Percentiles rank a stretch among this genome's conserved stretches.
Evolutionary conservation across 2,329 filamentous ascomycete species (phyloP).

Genomic region (Fulvia fulva): DNA sequence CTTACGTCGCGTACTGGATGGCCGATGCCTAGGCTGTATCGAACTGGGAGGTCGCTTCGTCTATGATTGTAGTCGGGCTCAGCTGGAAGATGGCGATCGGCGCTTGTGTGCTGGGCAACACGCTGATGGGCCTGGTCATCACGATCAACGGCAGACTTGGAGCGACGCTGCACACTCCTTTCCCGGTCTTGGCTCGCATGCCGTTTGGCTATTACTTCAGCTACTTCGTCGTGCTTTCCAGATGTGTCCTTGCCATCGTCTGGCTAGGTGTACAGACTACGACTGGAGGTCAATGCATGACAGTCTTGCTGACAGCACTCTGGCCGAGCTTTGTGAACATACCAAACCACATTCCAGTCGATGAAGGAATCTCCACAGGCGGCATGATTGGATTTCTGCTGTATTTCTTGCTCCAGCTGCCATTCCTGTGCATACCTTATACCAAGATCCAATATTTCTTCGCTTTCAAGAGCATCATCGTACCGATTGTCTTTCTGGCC

Average conservation of each 20-base stretch:
- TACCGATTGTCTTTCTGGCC: constrained; percentile 24
- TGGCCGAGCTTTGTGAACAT: constrained; percentile 55
- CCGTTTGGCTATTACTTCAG: constrained; percentile 55
- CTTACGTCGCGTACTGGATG: constrained; percentile 39
- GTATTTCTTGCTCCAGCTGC: constrained; percentile 53
- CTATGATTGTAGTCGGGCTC: constrained; percentile 51
- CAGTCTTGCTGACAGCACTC: constrained; percentile 40
- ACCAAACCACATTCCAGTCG: constrained; percentile 48
- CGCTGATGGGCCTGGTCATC: constrained; percentile 37
- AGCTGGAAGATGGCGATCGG: constrained; percentile 53
- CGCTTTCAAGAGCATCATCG: constrained; percentile 41
- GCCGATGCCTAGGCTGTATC: constrained; percentile 40
- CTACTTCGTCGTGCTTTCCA: constrained; percentile 31
- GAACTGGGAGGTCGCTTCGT: constrained; percentile 41
- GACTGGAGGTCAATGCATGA: constrained; percentile 27
- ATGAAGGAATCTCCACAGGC: constrained; percentile 52
- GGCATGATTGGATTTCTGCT: constrained; percentile 55
- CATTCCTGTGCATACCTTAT: constrained; percentile 53
- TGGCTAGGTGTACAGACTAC: constrained; percentile 32
- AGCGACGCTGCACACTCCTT: constrained; percentile 52
- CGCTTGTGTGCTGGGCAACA: constrained; percentile 26
- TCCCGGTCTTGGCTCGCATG: constrained; percentile 53
- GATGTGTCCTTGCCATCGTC: constrained; percentile 30
- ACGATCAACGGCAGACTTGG: constrained; percentile 51
- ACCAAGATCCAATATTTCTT: constrained; percentile 31